Evolutionary conservation across 345 rosid species (phyloP).

Genomic region (Syzygium oleosum): DNA sequence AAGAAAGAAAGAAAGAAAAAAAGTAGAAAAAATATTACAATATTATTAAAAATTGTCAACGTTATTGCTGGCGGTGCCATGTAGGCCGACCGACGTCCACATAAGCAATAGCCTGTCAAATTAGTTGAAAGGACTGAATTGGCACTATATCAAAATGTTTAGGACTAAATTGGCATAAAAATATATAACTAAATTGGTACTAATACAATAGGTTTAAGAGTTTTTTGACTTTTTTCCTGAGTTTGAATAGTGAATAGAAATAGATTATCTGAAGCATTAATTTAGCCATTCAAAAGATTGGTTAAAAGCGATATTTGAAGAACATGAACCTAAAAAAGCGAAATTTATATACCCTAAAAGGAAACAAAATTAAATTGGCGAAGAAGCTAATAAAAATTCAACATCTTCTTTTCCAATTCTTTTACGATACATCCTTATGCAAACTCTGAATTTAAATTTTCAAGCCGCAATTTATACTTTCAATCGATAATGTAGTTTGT

Average conservation of each 20-base stretch:
- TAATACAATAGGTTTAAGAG: too few relatives aligned
- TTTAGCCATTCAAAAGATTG: neutral
- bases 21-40: too few relatives aligned
- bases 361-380: neutral
- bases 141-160: too few relatives aligned
- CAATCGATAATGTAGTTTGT: neutral
- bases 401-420: neutral
- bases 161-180: too few relatives aligned
- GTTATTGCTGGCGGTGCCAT: too few relatives aligned
- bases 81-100: too few relatives aligned
- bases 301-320: neutral
- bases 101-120: too few relatives aligned
- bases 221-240: too few relatives aligned
- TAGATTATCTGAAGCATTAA: neutral
- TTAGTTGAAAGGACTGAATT: too few relatives aligned
- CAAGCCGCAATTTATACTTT: neutral
- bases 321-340: neutral
- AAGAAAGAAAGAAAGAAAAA: too few relatives aligned
- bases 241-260: neutral
- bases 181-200: too few relatives aligned
- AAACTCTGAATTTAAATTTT: neutral
- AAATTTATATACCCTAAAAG: neutral
- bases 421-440: neutral
- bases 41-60: too few relatives aligned
- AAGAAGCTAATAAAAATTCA: neutral